Evolutionary conservation across 306 rosid genomes (phyloP), one percentile per base, ranked within the genome.

Genomic region (Trifolium repens): DNA sequence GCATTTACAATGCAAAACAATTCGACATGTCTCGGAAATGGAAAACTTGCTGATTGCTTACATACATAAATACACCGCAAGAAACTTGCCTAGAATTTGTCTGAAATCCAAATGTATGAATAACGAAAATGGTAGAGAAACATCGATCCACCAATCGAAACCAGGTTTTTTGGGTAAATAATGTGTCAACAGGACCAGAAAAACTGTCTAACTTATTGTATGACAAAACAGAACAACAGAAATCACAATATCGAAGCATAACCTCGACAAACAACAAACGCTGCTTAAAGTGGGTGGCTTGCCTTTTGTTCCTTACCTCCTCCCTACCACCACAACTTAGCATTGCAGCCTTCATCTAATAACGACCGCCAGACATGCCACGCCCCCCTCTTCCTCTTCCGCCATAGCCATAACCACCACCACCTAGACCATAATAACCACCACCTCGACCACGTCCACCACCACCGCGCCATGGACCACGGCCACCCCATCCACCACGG

Each of bases 321-420:
- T 71, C 24, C 12, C 61, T 50, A 35, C 67, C 72, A 63, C 83
- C 75, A 67, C 74, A 69, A 78, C 78, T 73, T 17, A 17, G 64
- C 34, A 47, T 54, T 35, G 74, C 43, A 1, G 76, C 73, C 8
- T 22, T 63, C 63, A 70, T 73, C 84, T 86, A 86, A 67, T 70
- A 1, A 53, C 76, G 86, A 11, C 66, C 22, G 1, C 66, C 22
- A 1, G 67, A 16, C 74, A 62, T 79, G 69, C 78, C 78, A 4
- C 86, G 86, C 13, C 91, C 90, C 58, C 92, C 90, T 65, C 92
- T 83, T 53, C 88, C 81, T 65, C 89, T 80, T 47, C 86, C 85
- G 69, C 85, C 88, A 69, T 84, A 78, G 69, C 88, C 88, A 69
- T 84, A 78, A 3, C 87, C 88, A 69, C 88, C 88, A 4, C 89